Evolutionary conservation across 2,329 filamentous ascomycete genomes (phyloP).

Genomic region (Dactylellina sp.): DNA sequence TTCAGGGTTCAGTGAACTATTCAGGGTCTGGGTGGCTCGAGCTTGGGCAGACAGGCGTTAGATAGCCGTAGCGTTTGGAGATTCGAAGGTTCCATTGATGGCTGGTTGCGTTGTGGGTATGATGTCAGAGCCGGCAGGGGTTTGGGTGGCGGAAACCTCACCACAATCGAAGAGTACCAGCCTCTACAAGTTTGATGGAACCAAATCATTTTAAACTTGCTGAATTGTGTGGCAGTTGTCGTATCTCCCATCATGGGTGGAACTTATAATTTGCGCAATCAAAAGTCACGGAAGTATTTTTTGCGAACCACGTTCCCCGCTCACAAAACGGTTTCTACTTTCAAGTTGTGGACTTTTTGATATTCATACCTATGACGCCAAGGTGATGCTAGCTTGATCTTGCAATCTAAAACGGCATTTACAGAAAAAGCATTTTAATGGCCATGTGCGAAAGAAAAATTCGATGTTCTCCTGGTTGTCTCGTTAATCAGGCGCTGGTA

Average conservation of each 20-base stretch:
- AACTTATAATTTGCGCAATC: not conserved
- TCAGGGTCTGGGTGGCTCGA: not conserved
- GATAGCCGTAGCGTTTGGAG: constrained; percentile 47
- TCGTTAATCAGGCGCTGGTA: not conserved
- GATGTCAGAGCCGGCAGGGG: constrained; percentile 49
- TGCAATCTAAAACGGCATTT: constrained; percentile 51
- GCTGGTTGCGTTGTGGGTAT: constrained; percentile 36
- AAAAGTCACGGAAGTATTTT: constrained; percentile 13
- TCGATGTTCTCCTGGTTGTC: constrained; percentile 6
- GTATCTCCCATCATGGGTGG: constrained; percentile 7
- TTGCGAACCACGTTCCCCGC: not conserved
- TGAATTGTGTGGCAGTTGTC: constrained; percentile 26
- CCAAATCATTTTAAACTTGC: not conserved
- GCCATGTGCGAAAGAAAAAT: constrained; percentile 9
- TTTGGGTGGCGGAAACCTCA: constrained; percentile 26
- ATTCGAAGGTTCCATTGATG: not conserved
- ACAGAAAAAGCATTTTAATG: constrained; percentile 6
- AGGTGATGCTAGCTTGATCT: constrained; percentile 55
- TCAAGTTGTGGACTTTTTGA: constrained; percentile 38
- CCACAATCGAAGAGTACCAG: constrained; percentile 1
- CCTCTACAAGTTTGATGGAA: constrained; percentile 1
- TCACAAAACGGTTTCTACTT: constrained; percentile 11
- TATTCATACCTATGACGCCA: constrained; percentile 57
- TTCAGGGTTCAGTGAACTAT: not conserved
- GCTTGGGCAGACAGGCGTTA: constrained; percentile 18